Conservation (phyloP, 345 rosid species). For the Lenwebbia sp. region DNA sequence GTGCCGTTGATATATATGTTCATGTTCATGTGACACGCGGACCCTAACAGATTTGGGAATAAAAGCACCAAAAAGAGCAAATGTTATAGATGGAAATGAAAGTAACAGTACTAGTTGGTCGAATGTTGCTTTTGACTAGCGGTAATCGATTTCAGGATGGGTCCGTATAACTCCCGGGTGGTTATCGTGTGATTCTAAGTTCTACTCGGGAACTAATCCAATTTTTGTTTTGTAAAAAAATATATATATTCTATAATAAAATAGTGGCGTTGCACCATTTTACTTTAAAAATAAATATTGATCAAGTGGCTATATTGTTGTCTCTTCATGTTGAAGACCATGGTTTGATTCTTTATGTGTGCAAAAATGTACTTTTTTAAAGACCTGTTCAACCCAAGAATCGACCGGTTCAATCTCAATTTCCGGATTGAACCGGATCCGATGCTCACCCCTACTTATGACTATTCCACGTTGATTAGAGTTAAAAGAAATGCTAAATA, state of each 20-base stretch:
- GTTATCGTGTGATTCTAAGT: rapidly evolving
- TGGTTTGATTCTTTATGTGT: background rate
- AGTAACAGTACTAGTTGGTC: background rate
- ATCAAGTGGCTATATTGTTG: background rate
- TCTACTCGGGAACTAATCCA: background rate
- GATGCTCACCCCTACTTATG: background rate
- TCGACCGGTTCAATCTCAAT: background rate
- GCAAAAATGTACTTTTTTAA: background rate
- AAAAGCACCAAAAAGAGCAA: background rate
- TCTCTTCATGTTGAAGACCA: background rate
- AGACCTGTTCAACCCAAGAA: background rate
- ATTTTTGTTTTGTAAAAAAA: background rate
- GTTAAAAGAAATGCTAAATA: no score
- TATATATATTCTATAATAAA: background rate
- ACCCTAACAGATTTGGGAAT: background rate
- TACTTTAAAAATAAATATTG: background rate
- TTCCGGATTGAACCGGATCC: background rate
- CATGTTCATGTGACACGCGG: background rate
- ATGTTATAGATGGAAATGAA: background rate
- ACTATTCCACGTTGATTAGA: background rate
- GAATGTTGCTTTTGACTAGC: background rate
- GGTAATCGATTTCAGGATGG: background rate
- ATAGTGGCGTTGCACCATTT: background rate
- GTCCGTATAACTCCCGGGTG: background rate
- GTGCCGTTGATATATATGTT: background rate